Evolutionary conservation across 1,284 basidiomycete species (phyloP).

Genomic region (Austroboletus niveus): DNA sequence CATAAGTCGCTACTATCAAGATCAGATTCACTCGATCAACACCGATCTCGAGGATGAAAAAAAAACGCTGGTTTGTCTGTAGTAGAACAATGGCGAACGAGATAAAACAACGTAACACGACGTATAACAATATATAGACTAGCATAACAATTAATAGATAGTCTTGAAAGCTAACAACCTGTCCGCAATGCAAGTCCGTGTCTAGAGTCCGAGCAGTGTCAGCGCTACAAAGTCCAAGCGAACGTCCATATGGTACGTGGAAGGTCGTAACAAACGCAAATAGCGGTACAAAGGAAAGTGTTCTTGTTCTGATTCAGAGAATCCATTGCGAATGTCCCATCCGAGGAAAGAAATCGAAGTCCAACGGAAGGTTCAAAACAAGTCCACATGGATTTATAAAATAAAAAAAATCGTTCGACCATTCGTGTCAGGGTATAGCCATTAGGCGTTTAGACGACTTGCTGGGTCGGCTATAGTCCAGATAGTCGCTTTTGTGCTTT

Average conservation of each 20-base stretch:
- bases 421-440: not conserved
- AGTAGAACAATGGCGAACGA: slow-evolving; percentile 3
- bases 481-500: slow-evolving; percentile 44
- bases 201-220: slow-evolving; percentile 24
- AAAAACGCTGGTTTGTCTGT: not conserved
- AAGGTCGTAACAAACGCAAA: slow-evolving; percentile 21
- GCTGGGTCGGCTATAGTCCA: slow-evolving; percentile 32
- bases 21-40: no score
- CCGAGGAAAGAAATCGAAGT: slow-evolving; percentile 1
- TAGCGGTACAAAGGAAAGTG: slow-evolving; percentile 4
- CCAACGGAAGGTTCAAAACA: slow-evolving; percentile 8
- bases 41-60: no score
- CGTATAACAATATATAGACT: slow-evolving; percentile 24
- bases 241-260: slow-evolving; percentile 21
- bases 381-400: slow-evolving; percentile 9
- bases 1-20: no score
- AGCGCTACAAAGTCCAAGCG: slow-evolving; percentile 6
- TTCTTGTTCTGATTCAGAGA: slow-evolving; percentile 9
- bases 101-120: slow-evolving; percentile 18
- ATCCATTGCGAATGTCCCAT: slow-evolving; percentile 9
- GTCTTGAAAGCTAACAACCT: slow-evolving; percentile 12
- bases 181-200: slow-evolving; percentile 24
- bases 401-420: not conserved
- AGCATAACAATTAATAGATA: slow-evolving; percentile 28
- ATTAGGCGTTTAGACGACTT: slow-evolving; percentile 3